Conservation (phyloP, 805 yeast species). For the Kluyveromyces nonfermentans region DNA sequence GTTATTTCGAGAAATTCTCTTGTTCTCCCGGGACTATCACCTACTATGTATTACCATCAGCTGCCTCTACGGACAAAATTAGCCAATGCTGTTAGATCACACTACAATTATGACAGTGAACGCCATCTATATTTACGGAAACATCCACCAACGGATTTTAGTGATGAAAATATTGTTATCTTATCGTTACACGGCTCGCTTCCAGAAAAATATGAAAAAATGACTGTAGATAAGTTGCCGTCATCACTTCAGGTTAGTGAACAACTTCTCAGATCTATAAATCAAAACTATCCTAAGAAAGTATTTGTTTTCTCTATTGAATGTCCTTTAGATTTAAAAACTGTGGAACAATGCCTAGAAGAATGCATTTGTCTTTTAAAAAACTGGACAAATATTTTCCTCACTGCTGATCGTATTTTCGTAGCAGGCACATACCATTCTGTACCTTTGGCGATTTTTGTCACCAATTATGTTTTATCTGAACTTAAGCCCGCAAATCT, state of each 20-base stretch:
- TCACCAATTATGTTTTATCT: constrained; percentile 38
- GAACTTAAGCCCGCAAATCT: constrained; percentile 14
- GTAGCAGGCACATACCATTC: constrained; percentile 47
- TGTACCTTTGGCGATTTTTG: constrained; percentile 39
- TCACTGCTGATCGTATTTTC: constrained; percentile 40
- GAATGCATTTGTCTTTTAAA: constrained; percentile 36
- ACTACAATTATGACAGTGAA: constrained; percentile 31
- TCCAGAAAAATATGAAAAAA: constrained; percentile 26
- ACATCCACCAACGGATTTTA: constrained; percentile 10
- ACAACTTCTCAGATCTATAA: constrained; percentile 23
- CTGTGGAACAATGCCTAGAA: constrained; percentile 29
- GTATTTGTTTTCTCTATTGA: constrained; percentile 28
- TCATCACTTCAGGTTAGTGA: constrained; percentile 22
- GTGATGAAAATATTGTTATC: constrained; percentile 20
- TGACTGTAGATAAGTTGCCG: constrained; percentile 20
- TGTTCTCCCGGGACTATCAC: constrained; percentile 25
- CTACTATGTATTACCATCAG: constrained; percentile 21
- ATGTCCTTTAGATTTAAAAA: constrained; percentile 25
- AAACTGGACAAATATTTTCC: constrained; percentile 41
- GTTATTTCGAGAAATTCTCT: constrained; percentile 21
- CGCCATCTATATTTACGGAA: constrained; percentile 30
- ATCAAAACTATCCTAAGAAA: constrained; percentile 17
- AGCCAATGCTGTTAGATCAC: constrained; percentile 28
- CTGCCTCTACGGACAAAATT: constrained; percentile 29
- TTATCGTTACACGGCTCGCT: constrained; percentile 26